These are phyloP conservation scores for Taphrina betulina DNA, from an alignment of 1,139 yeast species.

Conservation along the genomic window DNA sequence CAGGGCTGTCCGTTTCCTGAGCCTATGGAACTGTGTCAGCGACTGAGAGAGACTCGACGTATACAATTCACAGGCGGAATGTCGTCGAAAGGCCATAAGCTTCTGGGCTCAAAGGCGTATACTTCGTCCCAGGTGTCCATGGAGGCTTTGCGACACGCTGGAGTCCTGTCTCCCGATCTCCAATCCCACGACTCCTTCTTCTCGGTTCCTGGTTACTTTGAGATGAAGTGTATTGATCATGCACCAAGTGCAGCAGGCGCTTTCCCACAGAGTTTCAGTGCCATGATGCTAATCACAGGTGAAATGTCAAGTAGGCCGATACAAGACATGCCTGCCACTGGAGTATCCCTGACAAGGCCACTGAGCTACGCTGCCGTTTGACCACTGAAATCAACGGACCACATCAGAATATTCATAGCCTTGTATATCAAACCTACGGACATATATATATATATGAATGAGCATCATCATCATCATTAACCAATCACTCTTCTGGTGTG, in stretches of 20 bases:
- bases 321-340: no score
- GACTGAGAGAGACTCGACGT: neutral
- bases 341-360: no score
- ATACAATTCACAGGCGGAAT: neutral
- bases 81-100: neutral
- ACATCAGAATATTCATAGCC: no score
- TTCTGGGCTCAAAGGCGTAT: neutral
- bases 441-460: no score
- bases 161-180: neutral
- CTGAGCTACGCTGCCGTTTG: no score
- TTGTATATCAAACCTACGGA: no score
- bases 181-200: neutral
- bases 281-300: slow-evolving; percentile 2
- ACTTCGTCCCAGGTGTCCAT: slow-evolving; percentile 6
- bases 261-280: neutral
- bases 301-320: no score
- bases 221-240: slow-evolving; percentile 7
- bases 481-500: no score
- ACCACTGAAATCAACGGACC: no score
- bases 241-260: neutral
- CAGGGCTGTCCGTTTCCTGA: slow-evolving; percentile 9
- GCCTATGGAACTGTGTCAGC: slow-evolving; percentile 1
- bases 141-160: slow-evolving; percentile 16
- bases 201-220: slow-evolving; percentile 2
- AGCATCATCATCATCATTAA: no score